These are phyloP conservation scores for Porodaedalea pini DNA, from an alignment of 1,284 basidiomycete species.

Conservation along the genomic window DNA sequence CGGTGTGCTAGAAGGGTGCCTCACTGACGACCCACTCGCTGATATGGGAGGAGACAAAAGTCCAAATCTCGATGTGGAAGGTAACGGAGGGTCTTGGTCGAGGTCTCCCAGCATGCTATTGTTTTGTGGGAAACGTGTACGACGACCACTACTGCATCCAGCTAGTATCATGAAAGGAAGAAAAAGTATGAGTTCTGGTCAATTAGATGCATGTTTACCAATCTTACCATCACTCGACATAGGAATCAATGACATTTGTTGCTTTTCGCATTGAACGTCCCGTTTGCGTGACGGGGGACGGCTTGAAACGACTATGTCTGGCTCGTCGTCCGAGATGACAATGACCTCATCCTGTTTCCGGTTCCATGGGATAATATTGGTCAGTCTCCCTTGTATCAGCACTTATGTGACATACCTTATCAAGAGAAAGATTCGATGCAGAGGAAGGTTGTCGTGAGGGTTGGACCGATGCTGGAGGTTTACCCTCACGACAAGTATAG, in stretches of 20 bases:
- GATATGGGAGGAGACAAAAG: neutral
- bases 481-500: neutral
- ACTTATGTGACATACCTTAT: too few species aligned
- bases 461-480: neutral
- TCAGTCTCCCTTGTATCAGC: neutral
- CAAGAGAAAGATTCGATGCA: too few species aligned
- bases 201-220: too few species aligned
- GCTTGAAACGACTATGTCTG: neutral
- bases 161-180: too few species aligned
- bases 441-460: neutral
- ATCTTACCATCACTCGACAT: too few species aligned
- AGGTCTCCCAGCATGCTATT: too few species aligned
- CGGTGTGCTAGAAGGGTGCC: neutral
- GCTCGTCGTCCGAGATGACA: constrained; percentile 5
- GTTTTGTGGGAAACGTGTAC: too few species aligned
- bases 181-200: too few species aligned
- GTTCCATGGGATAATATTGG: neutral
- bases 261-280: neutral
- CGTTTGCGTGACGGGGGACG: neutral
- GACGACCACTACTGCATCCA: too few species aligned
- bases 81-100: too few species aligned
- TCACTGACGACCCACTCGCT: neutral
- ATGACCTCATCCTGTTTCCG: constrained; percentile 1
- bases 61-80: neutral
- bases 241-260: too few species aligned